A percentile compares a stretch with the other conserved stretches of the same genome.
These are phyloP conservation scores for Talaromyces sp. DNA, from an alignment of 2,329 filamentous ascomycete genomes.

Conservation along the genomic window DNA sequence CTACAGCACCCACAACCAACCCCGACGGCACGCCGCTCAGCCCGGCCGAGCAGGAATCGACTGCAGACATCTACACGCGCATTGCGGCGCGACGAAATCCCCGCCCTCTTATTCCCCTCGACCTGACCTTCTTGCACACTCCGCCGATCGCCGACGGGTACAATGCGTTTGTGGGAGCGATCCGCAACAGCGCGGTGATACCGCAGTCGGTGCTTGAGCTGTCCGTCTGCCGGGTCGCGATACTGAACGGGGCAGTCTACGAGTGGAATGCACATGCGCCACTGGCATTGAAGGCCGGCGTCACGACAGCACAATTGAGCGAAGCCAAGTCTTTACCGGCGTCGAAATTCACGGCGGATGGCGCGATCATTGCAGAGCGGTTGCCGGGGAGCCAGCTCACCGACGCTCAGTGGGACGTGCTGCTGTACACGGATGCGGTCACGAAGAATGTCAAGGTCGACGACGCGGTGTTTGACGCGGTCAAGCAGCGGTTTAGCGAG, in stretches of 20 bases:
- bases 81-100: conserved; percentile 63
- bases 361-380: conserved; percentile 37
- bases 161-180: conserved; percentile 54
- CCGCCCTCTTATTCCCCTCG: conserved; percentile 68
- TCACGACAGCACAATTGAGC: conserved; percentile 43
- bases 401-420: conserved; percentile 61
- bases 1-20: conserved; percentile 17
- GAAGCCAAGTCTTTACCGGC: conserved; percentile 50
- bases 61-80: conserved; percentile 53
- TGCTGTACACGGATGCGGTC: conserved; percentile 78
- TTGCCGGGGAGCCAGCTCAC: conserved; percentile 40
- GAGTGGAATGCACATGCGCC: conserved; percentile 81
- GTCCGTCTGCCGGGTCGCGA: conserved; percentile 74
- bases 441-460: conserved; percentile 65
- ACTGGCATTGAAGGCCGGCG: conserved; percentile 44
- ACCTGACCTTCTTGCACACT: conserved; percentile 70
- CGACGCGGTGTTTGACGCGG: conserved; percentile 60
- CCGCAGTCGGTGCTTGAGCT: conserved; percentile 61
- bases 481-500: conserved; percentile 56
- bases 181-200: conserved; percentile 49
- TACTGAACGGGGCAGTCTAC: conserved; percentile 75
- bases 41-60: conserved; percentile 7
- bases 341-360: conserved; percentile 32
- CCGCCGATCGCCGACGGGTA: conserved; percentile 69
- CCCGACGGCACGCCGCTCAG: conserved; percentile 17